phyloP scores from a whole-genome alignment of 441 rosid genomes.

The Brassica balearica region DNA sequence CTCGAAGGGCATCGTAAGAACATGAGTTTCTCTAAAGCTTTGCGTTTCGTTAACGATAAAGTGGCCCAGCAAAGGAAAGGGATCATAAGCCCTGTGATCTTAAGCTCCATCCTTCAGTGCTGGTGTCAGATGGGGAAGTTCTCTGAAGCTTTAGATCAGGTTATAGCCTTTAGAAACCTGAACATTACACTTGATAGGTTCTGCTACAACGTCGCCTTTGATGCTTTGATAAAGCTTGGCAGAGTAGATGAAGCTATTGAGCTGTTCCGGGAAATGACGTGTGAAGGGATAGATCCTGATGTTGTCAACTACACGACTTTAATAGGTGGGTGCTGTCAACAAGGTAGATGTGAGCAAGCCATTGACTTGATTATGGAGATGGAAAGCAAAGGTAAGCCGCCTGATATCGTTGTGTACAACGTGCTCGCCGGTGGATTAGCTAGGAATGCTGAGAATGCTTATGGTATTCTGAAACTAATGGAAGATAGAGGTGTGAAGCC shows the following conservation, averaged over 20 bases:
- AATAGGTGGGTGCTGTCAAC: slow-evolving; percentile 63
- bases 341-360: slow-evolving; percentile 52
- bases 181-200: slow-evolving; percentile 59
- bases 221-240: slow-evolving; percentile 71
- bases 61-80: slow-evolving; percentile 55
- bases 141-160: slow-evolving; percentile 48
- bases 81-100: slow-evolving; percentile 58
- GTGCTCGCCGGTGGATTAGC: slow-evolving; percentile 68
- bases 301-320: slow-evolving; percentile 69
- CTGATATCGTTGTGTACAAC: slow-evolving; percentile 61
- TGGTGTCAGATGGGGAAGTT: slow-evolving; percentile 51
- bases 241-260: slow-evolving; percentile 59
- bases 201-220: slow-evolving; percentile 56
- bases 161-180: slow-evolving; percentile 46
- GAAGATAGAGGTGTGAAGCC: slow-evolving; percentile 57
- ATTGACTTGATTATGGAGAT: slow-evolving; percentile 56
- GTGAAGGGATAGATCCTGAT: slow-evolving; percentile 57
- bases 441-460: slow-evolving; percentile 46
- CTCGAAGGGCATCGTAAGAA: slow-evolving; percentile 60
- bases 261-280: slow-evolving; percentile 65
- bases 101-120: slow-evolving; percentile 61
- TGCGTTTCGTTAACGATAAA: slow-evolving; percentile 44
- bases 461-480: slow-evolving; percentile 48
- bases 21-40: slow-evolving; percentile 56
- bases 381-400: slow-evolving; percentile 51